Percentiles rank a stretch among this genome's conserved stretches.
Conservation (phyloP, 805 yeast species). For the Candida awuae region DNA sequence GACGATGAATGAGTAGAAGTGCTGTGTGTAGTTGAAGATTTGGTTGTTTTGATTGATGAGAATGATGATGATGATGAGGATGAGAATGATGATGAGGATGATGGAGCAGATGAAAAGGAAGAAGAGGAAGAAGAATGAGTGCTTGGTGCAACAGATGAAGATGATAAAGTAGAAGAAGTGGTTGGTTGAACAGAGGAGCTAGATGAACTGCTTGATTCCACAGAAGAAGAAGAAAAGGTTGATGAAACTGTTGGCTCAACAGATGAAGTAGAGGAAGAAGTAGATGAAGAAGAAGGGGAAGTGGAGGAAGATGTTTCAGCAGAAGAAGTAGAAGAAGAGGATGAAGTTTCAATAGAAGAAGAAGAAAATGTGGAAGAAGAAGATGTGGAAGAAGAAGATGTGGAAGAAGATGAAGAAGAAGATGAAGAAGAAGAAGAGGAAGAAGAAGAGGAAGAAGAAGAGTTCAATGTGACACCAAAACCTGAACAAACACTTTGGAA, state of each 20-base stretch:
- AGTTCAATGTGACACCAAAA: conserved; percentile 32
- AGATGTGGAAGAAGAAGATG: conserved; percentile 28
- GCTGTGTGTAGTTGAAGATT: conserved; percentile 9
- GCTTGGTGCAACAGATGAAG: conserved; percentile 2
- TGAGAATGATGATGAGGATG: conserved; percentile 13
- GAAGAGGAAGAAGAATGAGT: conserved; percentile 19
- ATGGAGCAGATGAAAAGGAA: conserved; percentile 14
- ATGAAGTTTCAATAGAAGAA: conserved; percentile 23
- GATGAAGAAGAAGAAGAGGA: conserved; percentile 28
- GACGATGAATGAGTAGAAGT: conserved; percentile 14
- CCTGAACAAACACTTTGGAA: conserved; percentile 48
- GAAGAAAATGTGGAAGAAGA: conserved; percentile 20
- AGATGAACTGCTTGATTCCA: conserved; percentile 15
- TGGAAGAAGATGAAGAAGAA: conserved; percentile 27
- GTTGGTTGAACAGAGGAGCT: conserved; percentile 14
- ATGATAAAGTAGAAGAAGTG: conserved; percentile 11
- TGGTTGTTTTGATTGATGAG: too few relatives aligned
- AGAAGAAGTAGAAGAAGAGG: conserved; percentile 21
- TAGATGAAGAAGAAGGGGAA: conserved; percentile 21
- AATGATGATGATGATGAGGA: too few relatives aligned
- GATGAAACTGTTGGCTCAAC: conserved; percentile 22
- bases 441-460: conserved; percentile 15
- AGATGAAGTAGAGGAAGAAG: conserved; percentile 9
- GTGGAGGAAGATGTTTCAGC: conserved; percentile 22
- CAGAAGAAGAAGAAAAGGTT: too few relatives aligned